phyloP scores from a whole-genome alignment of 2,329 filamentous ascomycete genomes.

The Coniochaeta hoffmannii region DNA sequence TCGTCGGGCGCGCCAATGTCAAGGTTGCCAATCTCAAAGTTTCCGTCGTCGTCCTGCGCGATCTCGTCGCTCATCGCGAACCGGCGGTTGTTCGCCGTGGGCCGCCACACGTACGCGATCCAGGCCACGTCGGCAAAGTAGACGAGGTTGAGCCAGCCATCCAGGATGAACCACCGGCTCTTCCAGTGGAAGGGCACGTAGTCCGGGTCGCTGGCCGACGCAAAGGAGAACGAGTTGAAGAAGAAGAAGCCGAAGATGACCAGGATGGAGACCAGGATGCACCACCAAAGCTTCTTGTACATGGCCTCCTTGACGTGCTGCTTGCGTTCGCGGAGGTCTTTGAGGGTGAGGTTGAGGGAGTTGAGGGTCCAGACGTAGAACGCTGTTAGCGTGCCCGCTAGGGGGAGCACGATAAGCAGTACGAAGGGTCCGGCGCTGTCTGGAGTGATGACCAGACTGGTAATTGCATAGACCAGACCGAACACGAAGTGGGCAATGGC shows the following conservation, averaged over 20 bases:
- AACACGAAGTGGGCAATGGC: constrained; percentile 93
- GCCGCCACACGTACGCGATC: constrained; percentile 92
- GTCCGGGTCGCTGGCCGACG: constrained; percentile 73
- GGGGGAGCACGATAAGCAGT: constrained; percentile 83
- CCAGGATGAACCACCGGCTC: constrained; percentile 91
- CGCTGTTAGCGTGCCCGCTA: constrained; percentile 85
- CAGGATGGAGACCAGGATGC: constrained; percentile 82
- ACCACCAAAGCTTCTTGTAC: constrained; percentile 99
- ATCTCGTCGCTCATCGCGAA: constrained; percentile 99
- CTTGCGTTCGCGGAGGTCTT: constrained; percentile 89
- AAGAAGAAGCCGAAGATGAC: constrained; percentile 99
- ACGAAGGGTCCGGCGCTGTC: constrained; percentile 84
- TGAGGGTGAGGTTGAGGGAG: constrained; percentile 88
- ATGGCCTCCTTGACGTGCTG: constrained; percentile 89
- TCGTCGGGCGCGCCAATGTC: constrained; percentile 74
- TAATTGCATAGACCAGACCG: constrained; percentile 85
- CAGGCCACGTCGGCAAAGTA: constrained; percentile 92
- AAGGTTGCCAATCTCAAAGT: constrained; percentile 89
- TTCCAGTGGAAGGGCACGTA: constrained; percentile 98
- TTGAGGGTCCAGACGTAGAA: constrained; percentile 99
- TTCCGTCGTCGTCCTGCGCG: constrained; percentile 93
- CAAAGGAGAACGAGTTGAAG: constrained; percentile 94
- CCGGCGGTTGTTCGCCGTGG: constrained; percentile 90
- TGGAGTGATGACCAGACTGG: constrained; percentile 80
- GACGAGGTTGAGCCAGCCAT: constrained; percentile 95